Conservation (phyloP, 1,139 yeast species). For the Taphrina communis region DNA sequence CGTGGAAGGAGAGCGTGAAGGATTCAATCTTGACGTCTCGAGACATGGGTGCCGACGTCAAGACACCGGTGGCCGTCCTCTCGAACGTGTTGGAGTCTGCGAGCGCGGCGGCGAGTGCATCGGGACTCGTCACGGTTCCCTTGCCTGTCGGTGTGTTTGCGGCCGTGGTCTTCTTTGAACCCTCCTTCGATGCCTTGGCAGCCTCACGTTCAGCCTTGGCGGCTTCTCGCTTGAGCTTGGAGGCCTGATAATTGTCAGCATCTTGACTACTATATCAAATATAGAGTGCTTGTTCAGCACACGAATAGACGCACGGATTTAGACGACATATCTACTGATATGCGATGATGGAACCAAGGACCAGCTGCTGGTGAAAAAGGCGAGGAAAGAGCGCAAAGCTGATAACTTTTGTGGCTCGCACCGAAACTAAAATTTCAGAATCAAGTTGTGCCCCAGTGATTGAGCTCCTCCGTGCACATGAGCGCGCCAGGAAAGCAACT, state of each 20-base stretch:
- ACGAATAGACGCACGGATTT: conserved; percentile 19
- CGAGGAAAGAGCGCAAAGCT: conserved; percentile 3
- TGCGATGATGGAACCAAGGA: conserved; percentile 4
- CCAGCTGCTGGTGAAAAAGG: not conserved
- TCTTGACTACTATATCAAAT: too few species aligned
- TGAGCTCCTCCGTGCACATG: not conserved
- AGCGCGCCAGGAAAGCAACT: too few species aligned
- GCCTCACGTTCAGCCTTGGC: conserved; percentile 34
- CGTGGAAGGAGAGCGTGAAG: conserved; percentile 66
- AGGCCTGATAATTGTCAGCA: conserved; percentile 34
- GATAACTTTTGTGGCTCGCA: conserved; percentile 22
- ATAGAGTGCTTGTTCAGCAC: too few species aligned
- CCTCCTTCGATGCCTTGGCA: conserved; percentile 30
- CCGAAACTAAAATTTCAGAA: conserved; percentile 16
- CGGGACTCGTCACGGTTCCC: conserved; percentile 32
- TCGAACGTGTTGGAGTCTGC: conserved; percentile 55
- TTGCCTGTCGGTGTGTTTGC: conserved; percentile 40
- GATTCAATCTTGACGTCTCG: conserved; percentile 79
- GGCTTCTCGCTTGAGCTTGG: conserved; percentile 43
- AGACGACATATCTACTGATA: conserved; percentile 20
- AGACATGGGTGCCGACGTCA: conserved; percentile 84
- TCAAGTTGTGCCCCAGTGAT: conserved; percentile 2
- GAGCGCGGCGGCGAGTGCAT: conserved; percentile 37
- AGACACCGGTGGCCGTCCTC: conserved; percentile 97
- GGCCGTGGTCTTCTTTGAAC: conserved; percentile 30